Evolutionary conservation across 805 yeast genomes (phyloP).

Genomic region (Peterozyma toletana): DNA sequence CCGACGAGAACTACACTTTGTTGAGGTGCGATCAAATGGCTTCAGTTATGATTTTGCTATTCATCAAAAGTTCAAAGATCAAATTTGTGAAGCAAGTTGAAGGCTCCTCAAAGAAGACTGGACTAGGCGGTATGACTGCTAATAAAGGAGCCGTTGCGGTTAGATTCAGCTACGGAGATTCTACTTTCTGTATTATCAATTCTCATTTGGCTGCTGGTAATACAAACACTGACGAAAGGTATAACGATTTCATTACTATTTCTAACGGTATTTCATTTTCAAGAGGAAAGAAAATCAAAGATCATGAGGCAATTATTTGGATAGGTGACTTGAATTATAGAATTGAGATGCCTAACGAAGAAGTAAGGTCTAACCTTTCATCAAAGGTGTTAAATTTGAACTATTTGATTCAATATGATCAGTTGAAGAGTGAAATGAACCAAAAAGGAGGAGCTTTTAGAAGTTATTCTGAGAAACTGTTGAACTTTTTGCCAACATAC

Average conservation of each 20-base stretch:
- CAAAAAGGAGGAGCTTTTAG: slow-evolving; percentile 65
- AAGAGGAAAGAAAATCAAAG: slow-evolving; percentile 50
- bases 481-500: slow-evolving; percentile 85
- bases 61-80: slow-evolving; percentile 44
- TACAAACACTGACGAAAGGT: slow-evolving; percentile 73
- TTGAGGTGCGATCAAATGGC: slow-evolving; percentile 72
- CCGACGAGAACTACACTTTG: slow-evolving; percentile 42
- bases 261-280: slow-evolving; percentile 61
- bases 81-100: slow-evolving; percentile 66
- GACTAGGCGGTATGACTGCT: slow-evolving; percentile 85
- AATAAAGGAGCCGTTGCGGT: slow-evolving; percentile 55
- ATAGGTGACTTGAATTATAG: slow-evolving; percentile 93
- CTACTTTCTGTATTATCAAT: slow-evolving; percentile 68
- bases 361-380: slow-evolving; percentile 39
- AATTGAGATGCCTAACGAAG: slow-evolving; percentile 62
- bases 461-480: slow-evolving; percentile 72
- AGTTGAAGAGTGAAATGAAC: slow-evolving; percentile 68
- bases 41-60: slow-evolving; percentile 56
- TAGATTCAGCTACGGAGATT: slow-evolving; percentile 41
- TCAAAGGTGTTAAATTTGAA: slow-evolving; percentile 16
- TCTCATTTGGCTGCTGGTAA: slow-evolving; percentile 95
- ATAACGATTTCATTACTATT: slow-evolving; percentile 77
- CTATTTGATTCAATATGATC: slow-evolving; percentile 66
- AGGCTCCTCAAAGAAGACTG: slow-evolving; percentile 80
- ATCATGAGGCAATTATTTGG: slow-evolving; percentile 83